These are phyloP conservation scores for Arthrinium puccinioides DNA, from an alignment of 2,329 filamentous ascomycete species.

Conservation along the genomic window DNA sequence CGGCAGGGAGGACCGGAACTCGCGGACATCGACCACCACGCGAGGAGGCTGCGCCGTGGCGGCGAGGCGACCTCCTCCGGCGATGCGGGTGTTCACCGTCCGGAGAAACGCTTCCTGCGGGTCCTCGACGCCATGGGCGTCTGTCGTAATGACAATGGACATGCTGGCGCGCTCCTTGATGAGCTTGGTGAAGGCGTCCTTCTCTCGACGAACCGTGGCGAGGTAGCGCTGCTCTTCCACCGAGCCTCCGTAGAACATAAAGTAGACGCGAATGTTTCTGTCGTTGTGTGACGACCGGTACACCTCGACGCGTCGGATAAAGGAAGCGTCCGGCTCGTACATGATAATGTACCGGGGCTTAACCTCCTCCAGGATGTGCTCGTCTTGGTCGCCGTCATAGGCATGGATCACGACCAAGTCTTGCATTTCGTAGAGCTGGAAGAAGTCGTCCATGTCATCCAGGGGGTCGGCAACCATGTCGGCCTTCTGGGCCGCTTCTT, in stretches of 20 bases:
- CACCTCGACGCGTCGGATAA: conserved; percentile 89
- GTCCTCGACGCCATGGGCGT: conserved; percentile 63
- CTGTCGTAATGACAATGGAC: conserved; percentile 77
- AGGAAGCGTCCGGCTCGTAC: conserved; percentile 94
- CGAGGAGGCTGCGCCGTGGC: conserved; percentile 84
- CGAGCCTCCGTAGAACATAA: conserved; percentile 90
- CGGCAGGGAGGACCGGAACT: conserved; percentile 88
- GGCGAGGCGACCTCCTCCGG: conserved; percentile 76
- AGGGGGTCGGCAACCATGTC: conserved; percentile 71
- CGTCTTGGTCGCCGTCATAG: conserved; percentile 92
- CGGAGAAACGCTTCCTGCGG: conserved; percentile 88
- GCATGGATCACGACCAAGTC: conserved; percentile 85
- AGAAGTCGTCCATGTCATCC: conserved; percentile 88
- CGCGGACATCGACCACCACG: conserved; percentile 90
- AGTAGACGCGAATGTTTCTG: conserved; percentile 85
- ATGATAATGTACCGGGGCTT: conserved; percentile 94
- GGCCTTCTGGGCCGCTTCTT: conserved; percentile 67
- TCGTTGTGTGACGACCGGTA: conserved; percentile 92
- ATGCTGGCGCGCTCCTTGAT: conserved; percentile 93
- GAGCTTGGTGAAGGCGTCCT: conserved; percentile 89
- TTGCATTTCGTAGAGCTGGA: conserved; percentile 84
- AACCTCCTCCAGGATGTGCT: conserved; percentile 90
- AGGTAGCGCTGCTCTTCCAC: conserved; percentile 95
- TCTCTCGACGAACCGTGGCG: conserved; percentile 83
- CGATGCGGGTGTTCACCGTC: conserved; percentile 94